These are phyloP conservation scores for Suhomyces canberraensis DNA, from an alignment of 805 yeast species.

Conservation along the genomic window DNA sequence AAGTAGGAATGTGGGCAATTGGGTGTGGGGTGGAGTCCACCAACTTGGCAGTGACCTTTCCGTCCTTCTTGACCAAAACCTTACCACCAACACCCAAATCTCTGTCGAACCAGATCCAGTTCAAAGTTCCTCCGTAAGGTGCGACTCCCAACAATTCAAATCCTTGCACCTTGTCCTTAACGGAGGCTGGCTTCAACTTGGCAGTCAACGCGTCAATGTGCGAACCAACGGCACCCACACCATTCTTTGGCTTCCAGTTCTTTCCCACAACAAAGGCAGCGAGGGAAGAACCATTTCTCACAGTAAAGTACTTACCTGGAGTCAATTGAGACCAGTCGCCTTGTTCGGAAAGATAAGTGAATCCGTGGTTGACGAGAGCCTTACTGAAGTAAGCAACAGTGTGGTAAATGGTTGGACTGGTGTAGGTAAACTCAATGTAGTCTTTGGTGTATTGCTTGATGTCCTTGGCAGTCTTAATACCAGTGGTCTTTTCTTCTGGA, in stretches of 20 bases:
- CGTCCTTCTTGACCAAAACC: conserved; percentile 46
- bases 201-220: conserved; percentile 74
- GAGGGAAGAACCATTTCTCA: conserved; percentile 64
- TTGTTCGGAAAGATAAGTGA: conserved; percentile 62
- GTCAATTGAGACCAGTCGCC: conserved; percentile 45
- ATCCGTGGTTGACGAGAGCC: conserved; percentile 56
- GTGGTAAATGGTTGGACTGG: conserved; percentile 73
- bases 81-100: conserved; percentile 85
- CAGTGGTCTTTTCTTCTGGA: conserved; percentile 1
- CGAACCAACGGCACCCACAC: conserved; percentile 69
- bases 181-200: conserved; percentile 68
- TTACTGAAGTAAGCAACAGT: conserved; percentile 53
- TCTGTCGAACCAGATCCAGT: conserved; percentile 75
- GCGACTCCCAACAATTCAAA: conserved; percentile 79
- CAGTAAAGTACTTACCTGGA: conserved; percentile 62
- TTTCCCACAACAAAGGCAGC: conserved; percentile 70
- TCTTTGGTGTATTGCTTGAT: conserved; percentile 31
- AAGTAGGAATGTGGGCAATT: conserved; percentile 76
- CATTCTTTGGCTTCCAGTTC: conserved; percentile 60
- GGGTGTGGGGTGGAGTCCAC: conserved; percentile 63
- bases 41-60: conserved; percentile 40
- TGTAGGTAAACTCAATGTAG: conserved; percentile 68
- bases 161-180: conserved; percentile 61
- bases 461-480: not conserved
- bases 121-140: conserved; percentile 72